Evolutionary conservation across 1,284 basidiomycete genomes (phyloP), one percentile per base, ranked within the genome.

Genomic region (Leucoagaricus sp.): DNA sequence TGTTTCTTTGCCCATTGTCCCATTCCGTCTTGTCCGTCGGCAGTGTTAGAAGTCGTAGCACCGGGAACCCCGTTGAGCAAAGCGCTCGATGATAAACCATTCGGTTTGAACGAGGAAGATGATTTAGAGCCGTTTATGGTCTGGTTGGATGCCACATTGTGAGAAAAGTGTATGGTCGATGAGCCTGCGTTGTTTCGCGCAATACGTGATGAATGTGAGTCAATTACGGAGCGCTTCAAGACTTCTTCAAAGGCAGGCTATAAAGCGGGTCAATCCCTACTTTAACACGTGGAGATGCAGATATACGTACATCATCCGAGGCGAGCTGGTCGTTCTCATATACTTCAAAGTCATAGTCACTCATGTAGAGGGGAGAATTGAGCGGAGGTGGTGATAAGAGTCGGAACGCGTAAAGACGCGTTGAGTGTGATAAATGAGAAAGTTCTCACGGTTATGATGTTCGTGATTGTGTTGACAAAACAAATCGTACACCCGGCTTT

Each of bases 221-320:
- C 46, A 9, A 49, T 9, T 36, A 58, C 55, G 13, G 63, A 53
- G 10, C 58, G 36, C 23, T 60, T 58, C 7, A 61, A 57, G 12
- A 59, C 58, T 29, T 54, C 60, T 57, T 67, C 64, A 12, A 69
- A 50, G 29, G 65, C 47, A 6, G 50, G 50, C 50, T 58, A 23
- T 5, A 25, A 5, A 12, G n/a, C 36, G 42, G 33, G 19, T 33
- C n/a, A 48, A 17, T 28, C n/a, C 12, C 38, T n/a, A 6, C 17
- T 17, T 34, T 15, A 6, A 51, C 19, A 38, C 38, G 31, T 25
- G 34, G 40, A 3, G 26, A 51, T 26, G 13, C 21, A 26, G 42
- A 40, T 9, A 8, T 25, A 59, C 61, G 57, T 57, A 68, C 66
- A 59, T 68, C 66, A 47, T 68, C 66, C 8, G 65, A 68, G 48